Base-by-base conservation (phyloP, 192 early-diverging fungal species). In the Umbelopsis sp. region DNA sequence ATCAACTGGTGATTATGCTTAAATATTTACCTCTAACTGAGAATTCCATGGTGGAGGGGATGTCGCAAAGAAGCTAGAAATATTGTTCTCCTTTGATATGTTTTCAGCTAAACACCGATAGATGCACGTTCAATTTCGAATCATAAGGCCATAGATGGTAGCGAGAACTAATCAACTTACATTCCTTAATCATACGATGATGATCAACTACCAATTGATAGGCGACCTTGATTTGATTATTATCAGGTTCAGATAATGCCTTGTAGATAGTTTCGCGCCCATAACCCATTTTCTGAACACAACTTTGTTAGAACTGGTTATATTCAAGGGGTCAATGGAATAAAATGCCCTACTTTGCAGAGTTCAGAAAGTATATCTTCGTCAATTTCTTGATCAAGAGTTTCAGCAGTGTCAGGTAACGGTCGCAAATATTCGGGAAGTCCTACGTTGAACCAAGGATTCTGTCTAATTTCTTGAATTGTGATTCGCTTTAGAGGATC, bases 401-500 rank as follows among this genome's bases (percentile, higher is more conserved):
- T 88, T 33, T 91, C 89, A 15, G 83, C 83, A 15, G 88, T 87
- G 33, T 91, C 87, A 48, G 92, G 91, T 20, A 94, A 74, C 20
- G 94, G 95, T 61, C 88, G 84, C 50, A 99, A 84, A 75, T 99
- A 99, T 68, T 92, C 96, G 50, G 98, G 98, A 44, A 99, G 76
- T 41, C 92, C 91, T 2, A 88, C 89, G 45, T 90, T 91, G 68
- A 98, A 99, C 96, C 97, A 99, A 41, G 94, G 87, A 48, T 92
- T 90, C 81, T 95, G 86, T 16, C 92, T 83, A 21, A 96, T 93
- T 78, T 98, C 92, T 11, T 84, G 82, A 66, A 99, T 91, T 3
- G 97, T 95, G 71, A 95, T 95, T 27, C 98, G 91, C 78, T 98
- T 96, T 23, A 98, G 80, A 5, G 98, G 98, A 71, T 99, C 96